phyloP scores from a whole-genome alignment of 2,329 filamentous ascomycete genomes.

The Botrytis galanthina region DNA sequence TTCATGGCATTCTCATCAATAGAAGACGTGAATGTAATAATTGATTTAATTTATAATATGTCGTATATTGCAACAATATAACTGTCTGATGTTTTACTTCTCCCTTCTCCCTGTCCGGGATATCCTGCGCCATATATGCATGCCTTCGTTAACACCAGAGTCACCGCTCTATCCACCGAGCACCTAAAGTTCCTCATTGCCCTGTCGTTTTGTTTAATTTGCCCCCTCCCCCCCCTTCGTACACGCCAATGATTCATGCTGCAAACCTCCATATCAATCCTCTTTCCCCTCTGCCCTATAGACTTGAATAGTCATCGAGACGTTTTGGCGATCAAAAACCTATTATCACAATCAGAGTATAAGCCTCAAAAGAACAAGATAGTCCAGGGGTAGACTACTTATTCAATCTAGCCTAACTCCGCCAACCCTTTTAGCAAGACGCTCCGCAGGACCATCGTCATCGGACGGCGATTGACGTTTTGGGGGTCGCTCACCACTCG shows the following conservation, averaged over 20 bases:
- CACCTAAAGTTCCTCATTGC: background rate
- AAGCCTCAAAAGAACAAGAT: constrained; percentile 10
- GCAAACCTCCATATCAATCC: background rate
- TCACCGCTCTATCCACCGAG: background rate
- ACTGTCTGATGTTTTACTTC: background rate
- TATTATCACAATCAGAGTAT: constrained; percentile 10
- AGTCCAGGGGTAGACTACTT: background rate
- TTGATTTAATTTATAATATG: background rate
- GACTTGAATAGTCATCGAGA: background rate
- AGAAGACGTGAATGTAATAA: background rate
- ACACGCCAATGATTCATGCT: background rate
- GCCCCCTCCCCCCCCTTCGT: background rate
- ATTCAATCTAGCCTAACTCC: constrained; percentile 52
- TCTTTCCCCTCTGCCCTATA: too few relatives aligned
- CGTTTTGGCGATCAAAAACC: background rate
- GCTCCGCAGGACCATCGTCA: constrained; percentile 38
- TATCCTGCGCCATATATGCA: constrained; percentile 1
- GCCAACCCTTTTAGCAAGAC: constrained; percentile 64
- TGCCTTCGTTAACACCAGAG: background rate
- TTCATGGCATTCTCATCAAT: background rate
- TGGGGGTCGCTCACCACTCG: constrained; percentile 93
- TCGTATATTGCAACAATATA: background rate
- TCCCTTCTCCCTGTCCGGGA: background rate
- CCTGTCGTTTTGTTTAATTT: background rate
- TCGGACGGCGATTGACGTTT: constrained; percentile 58